Percentiles rank a stretch among this genome's conserved stretches.
These are phyloP conservation scores for Penicillium occitanis DNA, from an alignment of 2,329 filamentous ascomycete genomes.

Conservation along the genomic window DNA sequence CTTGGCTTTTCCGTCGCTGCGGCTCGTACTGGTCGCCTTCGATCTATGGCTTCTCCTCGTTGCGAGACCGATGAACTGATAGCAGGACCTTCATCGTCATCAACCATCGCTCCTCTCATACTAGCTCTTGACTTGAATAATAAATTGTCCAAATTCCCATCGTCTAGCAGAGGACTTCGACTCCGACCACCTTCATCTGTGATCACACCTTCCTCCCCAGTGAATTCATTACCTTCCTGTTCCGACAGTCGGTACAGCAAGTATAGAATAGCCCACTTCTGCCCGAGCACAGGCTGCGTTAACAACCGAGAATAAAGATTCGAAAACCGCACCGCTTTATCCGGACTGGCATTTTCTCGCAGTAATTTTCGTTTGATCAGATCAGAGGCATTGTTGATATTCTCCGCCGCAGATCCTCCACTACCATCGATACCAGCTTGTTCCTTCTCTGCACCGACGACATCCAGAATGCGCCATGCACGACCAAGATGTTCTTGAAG, in stretches of 20 bases:
- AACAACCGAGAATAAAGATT: constrained; percentile 88
- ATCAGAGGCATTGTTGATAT: constrained; percentile 86
- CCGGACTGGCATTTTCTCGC: constrained; percentile 69
- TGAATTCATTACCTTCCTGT: constrained; percentile 41
- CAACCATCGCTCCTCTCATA: constrained; percentile 27
- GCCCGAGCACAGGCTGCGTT: constrained; percentile 84
- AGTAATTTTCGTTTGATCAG: constrained; percentile 87
- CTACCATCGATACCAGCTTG: constrained; percentile 27
- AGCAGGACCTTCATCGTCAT: constrained; percentile 38
- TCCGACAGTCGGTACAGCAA: constrained; percentile 82
- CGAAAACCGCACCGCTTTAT: constrained; percentile 77
- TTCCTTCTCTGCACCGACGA: constrained; percentile 16
- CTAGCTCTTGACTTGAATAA: constrained; percentile 31
- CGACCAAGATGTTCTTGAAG: constrained; percentile 38
- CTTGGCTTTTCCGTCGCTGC: constrained; percentile 26
- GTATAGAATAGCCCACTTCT: constrained; percentile 97
- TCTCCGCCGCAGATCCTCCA: constrained; percentile 36
- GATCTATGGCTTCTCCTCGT: constrained; percentile 30
- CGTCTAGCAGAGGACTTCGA: constrained; percentile 43
- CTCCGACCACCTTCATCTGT: constrained; percentile 30
- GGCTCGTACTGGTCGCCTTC: constrained; percentile 29
- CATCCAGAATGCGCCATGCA: constrained; percentile 41
- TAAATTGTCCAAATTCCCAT: constrained; percentile 40
- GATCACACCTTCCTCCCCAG: constrained; percentile 26
- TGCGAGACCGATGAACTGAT: constrained; percentile 45